phyloP scores from a whole-genome alignment of 73 alveolate genomes.

The Symbiodinium natans region DNA sequence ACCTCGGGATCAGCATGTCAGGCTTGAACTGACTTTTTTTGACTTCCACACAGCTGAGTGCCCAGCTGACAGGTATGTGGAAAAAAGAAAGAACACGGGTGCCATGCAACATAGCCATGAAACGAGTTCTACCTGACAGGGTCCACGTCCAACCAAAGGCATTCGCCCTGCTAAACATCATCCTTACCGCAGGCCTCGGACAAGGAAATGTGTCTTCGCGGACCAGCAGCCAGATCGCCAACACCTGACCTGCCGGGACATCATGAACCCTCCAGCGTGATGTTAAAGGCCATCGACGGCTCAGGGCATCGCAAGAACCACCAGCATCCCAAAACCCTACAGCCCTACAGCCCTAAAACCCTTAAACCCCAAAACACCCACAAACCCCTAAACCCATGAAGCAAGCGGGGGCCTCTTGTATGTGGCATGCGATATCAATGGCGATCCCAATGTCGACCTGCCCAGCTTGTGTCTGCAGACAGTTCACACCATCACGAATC shows the following conservation, averaged over 20 bases:
- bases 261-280: not conserved
- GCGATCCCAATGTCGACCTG: slow-evolving; percentile 92
- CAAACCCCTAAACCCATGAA: too few relatives aligned
- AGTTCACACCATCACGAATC: too few relatives aligned
- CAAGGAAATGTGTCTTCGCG: slow-evolving; percentile 66
- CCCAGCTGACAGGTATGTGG: slow-evolving; percentile 25
- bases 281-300: too few relatives aligned
- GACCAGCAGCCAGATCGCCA: slow-evolving; percentile 73
- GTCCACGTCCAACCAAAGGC: not conserved
- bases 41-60: not conserved
- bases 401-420: slow-evolving; percentile 92
- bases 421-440: slow-evolving; percentile 71
- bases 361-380: too few relatives aligned
- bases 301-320: too few relatives aligned
- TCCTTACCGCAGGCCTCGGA: too few relatives aligned
- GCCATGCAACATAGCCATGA: slow-evolving; percentile 93
- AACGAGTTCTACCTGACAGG: slow-evolving; percentile 41
- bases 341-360: too few relatives aligned
- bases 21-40: not conserved
- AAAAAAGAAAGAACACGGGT: slow-evolving; percentile 33
- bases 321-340: too few relatives aligned
- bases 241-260: slow-evolving; percentile 51
- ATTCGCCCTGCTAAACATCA: too few relatives aligned
- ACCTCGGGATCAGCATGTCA: slow-evolving; percentile 31
- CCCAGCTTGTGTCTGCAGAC: not conserved